Evolutionary conservation across 83 land plant species (phyloP).

Genomic region (Picea abies): DNA sequence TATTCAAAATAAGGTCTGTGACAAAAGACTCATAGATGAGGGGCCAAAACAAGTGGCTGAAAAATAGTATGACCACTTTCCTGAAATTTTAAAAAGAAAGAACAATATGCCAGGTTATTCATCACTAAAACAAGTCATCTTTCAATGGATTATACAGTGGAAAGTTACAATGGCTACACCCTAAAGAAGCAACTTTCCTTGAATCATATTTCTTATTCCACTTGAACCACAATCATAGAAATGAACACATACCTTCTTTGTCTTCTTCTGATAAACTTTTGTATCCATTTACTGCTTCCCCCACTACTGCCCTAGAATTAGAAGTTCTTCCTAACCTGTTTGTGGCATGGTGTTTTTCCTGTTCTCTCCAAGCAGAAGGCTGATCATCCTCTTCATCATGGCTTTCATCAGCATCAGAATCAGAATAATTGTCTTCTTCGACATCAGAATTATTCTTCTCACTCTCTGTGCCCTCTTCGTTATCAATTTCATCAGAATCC

Average conservation of each 20-base stretch:
- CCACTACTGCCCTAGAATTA: slow-evolving; percentile 9
- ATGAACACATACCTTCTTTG: neutral
- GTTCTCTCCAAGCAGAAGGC: neutral
- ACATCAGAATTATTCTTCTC: neutral
- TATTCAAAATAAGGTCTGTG: neutral
- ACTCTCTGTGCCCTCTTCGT: slow-evolving; percentile 7
- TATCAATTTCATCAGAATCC: slow-evolving; percentile 31
- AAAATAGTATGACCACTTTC: neutral
- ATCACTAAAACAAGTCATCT: neutral
- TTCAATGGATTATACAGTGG: no score
- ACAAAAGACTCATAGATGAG: neutral
- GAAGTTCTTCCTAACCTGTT: neutral
- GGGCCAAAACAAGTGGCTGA: neutral
- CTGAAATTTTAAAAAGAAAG: neutral
- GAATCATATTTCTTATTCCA: neutral
- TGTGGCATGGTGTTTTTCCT: neutral
- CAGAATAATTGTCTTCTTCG: no score
- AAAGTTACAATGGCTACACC: no score
- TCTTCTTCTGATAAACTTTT: slow-evolving; percentile 24
- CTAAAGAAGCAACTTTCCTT: neutral
- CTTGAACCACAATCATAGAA: neutral
- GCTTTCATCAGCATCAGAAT: slow-evolving; percentile 18
- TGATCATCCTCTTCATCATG: slow-evolving; percentile 26
- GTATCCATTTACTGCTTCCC: slow-evolving; percentile 20
- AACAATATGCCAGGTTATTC: neutral